phyloP scores from a whole-genome alignment of 129 eudicot genomes.

The Apium graveolens region DNA sequence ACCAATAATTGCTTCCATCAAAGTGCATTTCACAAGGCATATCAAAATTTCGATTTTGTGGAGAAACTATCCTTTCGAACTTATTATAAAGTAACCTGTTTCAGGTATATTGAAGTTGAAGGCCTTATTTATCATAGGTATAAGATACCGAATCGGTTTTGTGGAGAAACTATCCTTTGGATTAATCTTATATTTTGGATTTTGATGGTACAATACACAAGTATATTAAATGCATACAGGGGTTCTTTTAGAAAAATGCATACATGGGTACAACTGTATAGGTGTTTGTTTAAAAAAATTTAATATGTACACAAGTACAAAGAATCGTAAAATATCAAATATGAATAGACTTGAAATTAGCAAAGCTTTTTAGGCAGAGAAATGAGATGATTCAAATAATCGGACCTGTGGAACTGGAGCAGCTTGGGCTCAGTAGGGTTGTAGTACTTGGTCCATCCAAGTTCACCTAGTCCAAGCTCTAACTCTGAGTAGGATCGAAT shows the following conservation, averaged over 20 bases:
- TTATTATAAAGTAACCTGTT: slow-evolving; percentile 72
- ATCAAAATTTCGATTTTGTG: slow-evolving; percentile 43
- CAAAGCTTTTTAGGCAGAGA: slow-evolving; percentile 29
- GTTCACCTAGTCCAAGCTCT: slow-evolving; percentile 15
- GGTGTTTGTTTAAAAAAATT: too few species aligned
- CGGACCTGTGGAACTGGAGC: slow-evolving; percentile 30
- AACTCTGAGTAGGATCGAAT: slow-evolving; percentile 25
- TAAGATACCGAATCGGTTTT: too few species aligned
- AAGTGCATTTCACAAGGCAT: slow-evolving; percentile 49
- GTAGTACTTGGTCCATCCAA: slow-evolving; percentile 30
- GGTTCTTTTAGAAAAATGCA: too few species aligned
- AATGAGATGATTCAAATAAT: slow-evolving; percentile 25
- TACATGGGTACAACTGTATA: too few species aligned
- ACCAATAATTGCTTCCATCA: slow-evolving; percentile 37
- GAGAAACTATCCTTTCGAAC: slow-evolving; percentile 52
- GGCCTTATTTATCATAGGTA: not conserved
- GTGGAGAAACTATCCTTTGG: too few species aligned
- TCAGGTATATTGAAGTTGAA: not conserved
- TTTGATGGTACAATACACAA: not conserved
- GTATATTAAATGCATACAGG: too few species aligned
- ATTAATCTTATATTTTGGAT: not conserved
- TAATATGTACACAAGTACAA: too few species aligned
- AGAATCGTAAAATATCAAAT: too few species aligned
- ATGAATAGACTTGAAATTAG: slow-evolving; percentile 24
- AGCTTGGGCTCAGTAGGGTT: slow-evolving; percentile 15